Conservation (phyloP, 257 asterid genomes). For the Solanum acaule region DNA sequence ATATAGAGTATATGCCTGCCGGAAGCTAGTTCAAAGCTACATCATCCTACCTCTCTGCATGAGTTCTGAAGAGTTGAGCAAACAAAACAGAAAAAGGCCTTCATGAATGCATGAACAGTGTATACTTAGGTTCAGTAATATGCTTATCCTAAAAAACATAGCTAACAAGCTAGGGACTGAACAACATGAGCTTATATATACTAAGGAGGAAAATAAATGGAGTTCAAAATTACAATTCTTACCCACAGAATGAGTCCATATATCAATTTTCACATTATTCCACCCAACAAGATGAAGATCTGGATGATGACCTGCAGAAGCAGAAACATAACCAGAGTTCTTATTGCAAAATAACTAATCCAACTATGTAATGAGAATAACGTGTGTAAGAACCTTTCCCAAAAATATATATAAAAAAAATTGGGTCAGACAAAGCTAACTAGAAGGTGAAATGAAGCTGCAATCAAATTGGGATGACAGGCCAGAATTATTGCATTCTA, state of each 20-base stretch:
- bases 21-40: neutral
- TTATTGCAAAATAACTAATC: neutral
- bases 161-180: neutral
- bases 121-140: neutral
- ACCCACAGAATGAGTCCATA: slow-evolving; percentile 96
- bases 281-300: slow-evolving; percentile 98
- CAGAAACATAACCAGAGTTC: neutral
- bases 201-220: neutral
- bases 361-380: neutral
- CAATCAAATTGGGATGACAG: neutral
- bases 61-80: neutral
- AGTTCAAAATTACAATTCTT: slow-evolving; percentile 7
- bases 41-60: neutral
- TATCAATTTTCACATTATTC: slow-evolving; percentile 84
- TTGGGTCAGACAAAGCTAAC: neutral
- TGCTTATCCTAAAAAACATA: neutral
- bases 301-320: slow-evolving; percentile 78
- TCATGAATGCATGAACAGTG: neutral
- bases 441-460: neutral
- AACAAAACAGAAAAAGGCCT: neutral
- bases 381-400: neutral
- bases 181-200: neutral
- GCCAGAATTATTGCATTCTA: neutral
- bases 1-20: neutral
- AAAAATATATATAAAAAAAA: neutral